Conservation (phyloP, 306 rosid genomes). For the Erythrophleum fordii region DNA sequence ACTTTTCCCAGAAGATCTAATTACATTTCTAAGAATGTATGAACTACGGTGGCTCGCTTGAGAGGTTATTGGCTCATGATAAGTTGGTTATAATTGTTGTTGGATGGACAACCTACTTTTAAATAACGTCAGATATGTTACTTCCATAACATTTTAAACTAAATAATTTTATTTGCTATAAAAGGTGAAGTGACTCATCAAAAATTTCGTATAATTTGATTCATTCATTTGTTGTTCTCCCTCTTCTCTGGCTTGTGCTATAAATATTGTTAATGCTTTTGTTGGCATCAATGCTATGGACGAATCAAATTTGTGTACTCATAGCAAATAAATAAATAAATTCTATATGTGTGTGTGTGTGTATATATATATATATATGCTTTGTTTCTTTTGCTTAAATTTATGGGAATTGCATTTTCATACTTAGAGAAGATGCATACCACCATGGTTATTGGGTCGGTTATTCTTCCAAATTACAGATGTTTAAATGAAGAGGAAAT, state of each 20-base stretch:
- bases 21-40: background rate
- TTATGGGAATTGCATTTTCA: conserved; percentile 3
- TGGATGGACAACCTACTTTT: background rate
- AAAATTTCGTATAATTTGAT: no score
- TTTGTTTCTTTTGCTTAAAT: background rate
- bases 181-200: background rate
- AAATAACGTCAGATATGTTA: no score
- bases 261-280: background rate
- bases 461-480: background rate
- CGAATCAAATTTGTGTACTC: background rate
- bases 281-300: background rate
- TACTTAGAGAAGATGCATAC: background rate
- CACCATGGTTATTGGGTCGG: background rate
- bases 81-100: background rate
- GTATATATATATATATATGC: no score
- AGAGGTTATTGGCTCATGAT: background rate
- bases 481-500: background rate
- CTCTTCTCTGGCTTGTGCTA: background rate
- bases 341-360: no score
- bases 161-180: background rate
- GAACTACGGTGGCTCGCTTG: background rate
- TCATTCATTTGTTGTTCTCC: background rate
- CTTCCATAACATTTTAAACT: background rate
- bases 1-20: background rate
- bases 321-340: background rate